Evolutionary conservation across 129 eudicot genomes (phyloP), one percentile per base, ranked within the genome.

Genomic region (Helianthus tuberosus): DNA sequence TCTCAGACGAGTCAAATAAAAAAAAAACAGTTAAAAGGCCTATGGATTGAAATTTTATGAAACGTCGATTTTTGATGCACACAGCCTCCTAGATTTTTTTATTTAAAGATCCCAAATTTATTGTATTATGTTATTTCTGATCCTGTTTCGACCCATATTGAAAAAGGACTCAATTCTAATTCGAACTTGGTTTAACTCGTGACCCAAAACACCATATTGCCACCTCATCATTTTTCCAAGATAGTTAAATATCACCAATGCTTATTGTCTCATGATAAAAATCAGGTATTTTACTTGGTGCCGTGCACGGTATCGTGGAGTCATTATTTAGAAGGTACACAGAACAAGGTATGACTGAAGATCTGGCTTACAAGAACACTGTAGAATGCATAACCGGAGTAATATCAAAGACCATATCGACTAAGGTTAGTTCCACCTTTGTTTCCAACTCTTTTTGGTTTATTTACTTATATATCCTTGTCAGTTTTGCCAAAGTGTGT

Each of bases 251-350:
- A 25, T 62, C 15, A 72, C 25, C 32, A 64, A 35, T 48, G 50
- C 51, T 6, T 11, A 38, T 25, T 8, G 7, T 5, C 38, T 32
- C n/a, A 12, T 14, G 70, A 72, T 52, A 27, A 55, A 27, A 4
- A 39, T 15, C 71, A 93, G 98, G 98, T 47, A 93, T 93, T 85
- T 85, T 93, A 71, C 93, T 90, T 62, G 98, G 98, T 62, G 98
- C 97, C 46, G 98, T 93, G 67, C 98, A 93, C 27, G 98, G 98
- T 29, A 87, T 90, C 54, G 98, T 94, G 62, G 98, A 94, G 76
- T 81, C 88, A 13, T 81, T 94, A 68, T 94, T 94, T 66, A 84
- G 98, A 84, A 85, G 97, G 77, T 94, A 84, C 75, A 94, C 96
- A 20, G 98, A 94, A 77, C 74, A 82, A 41, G 98, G 97, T 72